Conservation (phyloP, 202 grass and related monocot species). For the Schoenoplectus tabernaemontani region DNA sequence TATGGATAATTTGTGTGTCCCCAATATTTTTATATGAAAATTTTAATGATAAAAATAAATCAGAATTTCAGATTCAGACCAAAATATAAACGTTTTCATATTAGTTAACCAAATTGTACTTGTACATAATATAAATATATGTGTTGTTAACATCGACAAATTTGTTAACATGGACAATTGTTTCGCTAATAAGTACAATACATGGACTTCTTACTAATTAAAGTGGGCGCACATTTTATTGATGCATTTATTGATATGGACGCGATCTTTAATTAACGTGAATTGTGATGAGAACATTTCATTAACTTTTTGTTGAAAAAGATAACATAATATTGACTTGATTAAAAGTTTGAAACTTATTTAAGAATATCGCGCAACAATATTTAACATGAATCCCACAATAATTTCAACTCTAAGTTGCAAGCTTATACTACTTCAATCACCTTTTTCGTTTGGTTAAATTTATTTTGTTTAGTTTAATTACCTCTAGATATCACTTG, state of each 20-base stretch:
- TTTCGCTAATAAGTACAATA: neutral
- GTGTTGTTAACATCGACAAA: neutral
- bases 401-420: too few relatives aligned
- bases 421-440: too few relatives aligned
- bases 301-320: neutral
- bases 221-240: neutral
- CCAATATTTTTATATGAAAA: too few relatives aligned
- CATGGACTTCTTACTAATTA: neutral
- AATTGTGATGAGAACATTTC: neutral
- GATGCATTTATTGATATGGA: neutral
- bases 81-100: too few relatives aligned
- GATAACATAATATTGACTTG: neutral
- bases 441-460: too few relatives aligned
- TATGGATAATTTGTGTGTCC: too few relatives aligned
- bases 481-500: too few relatives aligned
- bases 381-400: too few relatives aligned
- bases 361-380: neutral
- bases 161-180: neutral
- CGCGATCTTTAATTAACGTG: neutral
- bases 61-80: too few relatives aligned
- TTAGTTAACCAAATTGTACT: too few relatives aligned
- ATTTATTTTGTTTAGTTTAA: too few relatives aligned
- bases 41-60: too few relatives aligned
- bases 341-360: neutral
- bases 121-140: neutral